These are phyloP conservation scores for Dalechampia spathulata DNA, from an alignment of 441 rosid genomes.

Conservation along the genomic window DNA sequence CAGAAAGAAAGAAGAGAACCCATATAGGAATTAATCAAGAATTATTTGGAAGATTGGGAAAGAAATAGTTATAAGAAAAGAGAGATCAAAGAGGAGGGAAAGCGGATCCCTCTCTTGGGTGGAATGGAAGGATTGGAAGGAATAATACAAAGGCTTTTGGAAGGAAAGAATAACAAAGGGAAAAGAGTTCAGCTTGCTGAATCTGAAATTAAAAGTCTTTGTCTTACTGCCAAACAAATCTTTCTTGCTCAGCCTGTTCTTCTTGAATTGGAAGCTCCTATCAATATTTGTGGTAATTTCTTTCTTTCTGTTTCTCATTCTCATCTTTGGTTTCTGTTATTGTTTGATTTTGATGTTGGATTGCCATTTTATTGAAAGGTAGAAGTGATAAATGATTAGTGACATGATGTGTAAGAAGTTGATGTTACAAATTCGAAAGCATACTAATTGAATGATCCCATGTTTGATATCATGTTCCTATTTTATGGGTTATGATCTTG, in stretches of 20 bases:
- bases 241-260: constrained; percentile 48
- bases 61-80: not conserved
- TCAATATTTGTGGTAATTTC: constrained; percentile 44
- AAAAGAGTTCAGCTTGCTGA: constrained; percentile 32
- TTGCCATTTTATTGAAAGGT: too few relatives aligned
- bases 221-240: constrained; percentile 40
- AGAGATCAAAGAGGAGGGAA: constrained; percentile 1
- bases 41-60: too few relatives aligned
- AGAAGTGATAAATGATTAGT: too few relatives aligned
- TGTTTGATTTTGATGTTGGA: too few relatives aligned
- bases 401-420: too few relatives aligned
- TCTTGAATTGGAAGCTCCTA: constrained; percentile 46
- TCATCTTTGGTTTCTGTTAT: too few relatives aligned
- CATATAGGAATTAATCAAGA: too few relatives aligned
- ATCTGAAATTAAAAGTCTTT: constrained; percentile 41
- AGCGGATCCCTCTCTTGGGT: constrained; percentile 6
- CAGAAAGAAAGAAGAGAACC: too few relatives aligned
- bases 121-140: constrained; percentile 43
- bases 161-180: constrained; percentile 30
- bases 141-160: constrained; percentile 36
- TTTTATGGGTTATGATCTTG: too few relatives aligned
- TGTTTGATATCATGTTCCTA: too few relatives aligned
- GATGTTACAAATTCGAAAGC: too few relatives aligned
- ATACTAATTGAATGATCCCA: too few relatives aligned
- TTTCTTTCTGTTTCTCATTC: not conserved